Conservation (phyloP, 139 green algal species). For the Micractinium conductrix region DNA sequence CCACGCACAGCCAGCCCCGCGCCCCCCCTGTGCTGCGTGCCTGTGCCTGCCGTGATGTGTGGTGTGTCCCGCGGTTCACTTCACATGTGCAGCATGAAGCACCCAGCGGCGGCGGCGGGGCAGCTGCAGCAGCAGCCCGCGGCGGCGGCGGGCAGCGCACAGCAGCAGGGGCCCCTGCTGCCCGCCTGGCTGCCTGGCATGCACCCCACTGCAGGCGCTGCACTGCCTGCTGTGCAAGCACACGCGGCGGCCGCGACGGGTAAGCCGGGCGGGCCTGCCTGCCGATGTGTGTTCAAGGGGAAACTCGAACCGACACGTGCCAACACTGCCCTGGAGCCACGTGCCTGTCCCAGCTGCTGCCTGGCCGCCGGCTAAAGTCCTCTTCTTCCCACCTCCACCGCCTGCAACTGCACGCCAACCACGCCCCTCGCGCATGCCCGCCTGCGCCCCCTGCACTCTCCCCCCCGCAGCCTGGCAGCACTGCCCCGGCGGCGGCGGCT, state of each 20-base stretch:
- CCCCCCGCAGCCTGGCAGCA: constrained; percentile 7
- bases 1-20: neutral
- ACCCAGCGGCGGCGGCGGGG: neutral
- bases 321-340: too few species aligned
- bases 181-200: neutral
- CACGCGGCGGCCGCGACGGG: neutral
- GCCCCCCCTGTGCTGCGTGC: neutral
- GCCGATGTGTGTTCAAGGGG: neutral
- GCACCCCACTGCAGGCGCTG: neutral
- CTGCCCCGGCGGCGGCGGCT: neutral
- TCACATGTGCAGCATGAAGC: constrained; percentile 4
- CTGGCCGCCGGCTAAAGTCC: too few species aligned
- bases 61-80: neutral
- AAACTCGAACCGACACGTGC: too few species aligned
- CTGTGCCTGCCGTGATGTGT: neutral
- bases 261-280: neutral
- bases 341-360: too few species aligned
- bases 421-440: too few species aligned
- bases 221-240: neutral
- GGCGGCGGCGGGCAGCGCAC: neutral
- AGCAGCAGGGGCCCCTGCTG: neutral
- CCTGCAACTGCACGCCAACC: too few species aligned
- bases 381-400: too few species aligned
- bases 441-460: too few species aligned
- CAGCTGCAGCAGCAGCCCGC: too few species aligned